Conservation (phyloP, 2,329 filamentous ascomycete genomes). For the Pseudogymnoascus sp. region DNA sequence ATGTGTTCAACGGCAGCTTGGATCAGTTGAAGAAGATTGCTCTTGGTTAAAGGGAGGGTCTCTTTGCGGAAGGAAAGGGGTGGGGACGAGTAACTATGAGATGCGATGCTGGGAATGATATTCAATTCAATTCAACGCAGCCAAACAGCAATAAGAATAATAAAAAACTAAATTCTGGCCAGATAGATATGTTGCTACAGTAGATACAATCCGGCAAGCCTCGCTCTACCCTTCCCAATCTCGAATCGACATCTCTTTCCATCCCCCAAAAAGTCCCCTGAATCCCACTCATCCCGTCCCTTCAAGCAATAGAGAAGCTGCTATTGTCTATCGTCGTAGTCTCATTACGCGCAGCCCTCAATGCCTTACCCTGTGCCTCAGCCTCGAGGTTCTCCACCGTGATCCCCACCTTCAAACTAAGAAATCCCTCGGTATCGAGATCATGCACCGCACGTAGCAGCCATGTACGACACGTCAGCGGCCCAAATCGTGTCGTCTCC, state of each 20-base stretch:
- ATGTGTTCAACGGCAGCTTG: constrained; percentile 41
- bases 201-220: not conserved
- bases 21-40: constrained; percentile 29
- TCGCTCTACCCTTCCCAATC: not conserved
- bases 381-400: too few relatives aligned
- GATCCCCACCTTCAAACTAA: too few relatives aligned
- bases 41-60: constrained; percentile 12
- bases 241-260: not conserved
- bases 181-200: not conserved
- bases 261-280: not conserved
- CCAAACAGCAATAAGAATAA: not conserved
- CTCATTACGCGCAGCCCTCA: too few relatives aligned
- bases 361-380: too few relatives aligned
- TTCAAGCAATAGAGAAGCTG: too few relatives aligned
- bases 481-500: too few relatives aligned
- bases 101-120: not conserved
- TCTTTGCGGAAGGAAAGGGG: not conserved
- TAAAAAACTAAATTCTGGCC: not conserved
- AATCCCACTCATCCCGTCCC: not conserved
- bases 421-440: too few relatives aligned
- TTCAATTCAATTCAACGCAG: not conserved
- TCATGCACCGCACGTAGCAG: too few relatives aligned
- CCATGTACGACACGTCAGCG: too few relatives aligned
- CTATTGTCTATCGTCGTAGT: too few relatives aligned
- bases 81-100: not conserved